Percentiles rank a stretch among this genome's conserved stretches.
Conservation (phyloP, 2,329 filamentous ascomycete species). For the Endoconidiophora laricicola region DNA sequence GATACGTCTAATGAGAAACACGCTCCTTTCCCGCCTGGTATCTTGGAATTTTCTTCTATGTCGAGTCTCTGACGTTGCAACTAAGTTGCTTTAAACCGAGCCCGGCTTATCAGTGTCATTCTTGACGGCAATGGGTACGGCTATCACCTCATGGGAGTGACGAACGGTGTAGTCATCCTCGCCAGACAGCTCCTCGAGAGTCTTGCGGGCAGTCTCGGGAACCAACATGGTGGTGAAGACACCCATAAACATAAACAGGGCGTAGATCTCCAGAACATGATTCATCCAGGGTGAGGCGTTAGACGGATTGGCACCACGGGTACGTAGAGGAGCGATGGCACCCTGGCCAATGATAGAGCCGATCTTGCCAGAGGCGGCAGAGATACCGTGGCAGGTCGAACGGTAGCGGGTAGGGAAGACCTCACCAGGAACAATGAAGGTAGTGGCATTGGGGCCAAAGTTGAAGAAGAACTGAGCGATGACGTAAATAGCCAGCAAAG, state of each 20-base stretch:
- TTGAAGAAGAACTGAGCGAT: constrained; percentile 31
- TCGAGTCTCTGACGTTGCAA: background rate
- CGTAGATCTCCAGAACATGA: constrained; percentile 60
- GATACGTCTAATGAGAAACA: too few relatives aligned
- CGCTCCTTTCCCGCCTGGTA: too few relatives aligned
- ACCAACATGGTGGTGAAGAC: constrained; percentile 52
- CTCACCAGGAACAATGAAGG: constrained; percentile 40
- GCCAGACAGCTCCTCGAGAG: constrained; percentile 7
- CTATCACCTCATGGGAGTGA: constrained; percentile 6
- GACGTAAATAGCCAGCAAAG: constrained; percentile 36
- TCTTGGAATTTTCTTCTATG: too few relatives aligned
- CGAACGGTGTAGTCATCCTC: constrained; percentile 7
- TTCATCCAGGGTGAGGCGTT: constrained; percentile 48
- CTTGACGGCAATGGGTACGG: background rate
- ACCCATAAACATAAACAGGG: constrained; percentile 61
- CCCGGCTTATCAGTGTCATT: constrained; percentile 1
- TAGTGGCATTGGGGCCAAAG: constrained; percentile 41
- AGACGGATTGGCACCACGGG: constrained; percentile 23
- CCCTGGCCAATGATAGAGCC: constrained; percentile 28
- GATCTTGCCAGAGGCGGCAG: constrained; percentile 37
- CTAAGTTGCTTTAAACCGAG: background rate
- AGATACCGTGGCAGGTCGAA: constrained; percentile 41
- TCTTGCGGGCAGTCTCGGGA: constrained; percentile 55
- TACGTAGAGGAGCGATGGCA: constrained; percentile 38
- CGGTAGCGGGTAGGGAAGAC: constrained; percentile 40